phyloP scores from a whole-genome alignment of 2,329 filamentous ascomycete genomes.

The Ophiostoma novo-ulmi region DNA sequence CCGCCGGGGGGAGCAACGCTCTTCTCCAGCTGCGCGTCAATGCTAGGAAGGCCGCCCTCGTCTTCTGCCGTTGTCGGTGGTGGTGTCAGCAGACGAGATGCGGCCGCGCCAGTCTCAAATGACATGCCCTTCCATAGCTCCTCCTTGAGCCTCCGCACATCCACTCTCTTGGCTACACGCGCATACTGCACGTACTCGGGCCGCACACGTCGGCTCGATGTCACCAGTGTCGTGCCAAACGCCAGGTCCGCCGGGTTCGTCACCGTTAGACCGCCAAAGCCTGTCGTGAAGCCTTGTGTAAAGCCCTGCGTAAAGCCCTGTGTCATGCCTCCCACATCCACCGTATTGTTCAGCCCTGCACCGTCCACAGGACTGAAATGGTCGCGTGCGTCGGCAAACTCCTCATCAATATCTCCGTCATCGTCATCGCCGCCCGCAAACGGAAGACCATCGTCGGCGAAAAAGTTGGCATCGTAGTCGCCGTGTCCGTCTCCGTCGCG shows the following conservation, averaged over 20 bases:
- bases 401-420: slow-evolving; percentile 57
- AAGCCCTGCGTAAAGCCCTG: slow-evolving; percentile 31
- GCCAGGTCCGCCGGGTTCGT: slow-evolving; percentile 43
- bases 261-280: slow-evolving; percentile 43
- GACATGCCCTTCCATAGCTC: slow-evolving; percentile 65
- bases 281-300: slow-evolving; percentile 37
- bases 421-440: slow-evolving; percentile 60
- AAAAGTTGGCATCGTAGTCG: slow-evolving; percentile 96
- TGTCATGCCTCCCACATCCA: slow-evolving; percentile 42
- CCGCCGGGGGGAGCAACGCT: neutral
- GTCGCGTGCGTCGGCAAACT: slow-evolving; percentile 76
- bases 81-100: slow-evolving; percentile 27
- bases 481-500: slow-evolving; percentile 55
- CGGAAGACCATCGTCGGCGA: slow-evolving; percentile 77
- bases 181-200: slow-evolving; percentile 69
- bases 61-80: slow-evolving; percentile 22
- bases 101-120: slow-evolving; percentile 45
- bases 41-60: neutral
- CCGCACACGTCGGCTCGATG: slow-evolving; percentile 56
- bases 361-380: slow-evolving; percentile 65
- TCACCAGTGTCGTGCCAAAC: slow-evolving; percentile 64
- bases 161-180: slow-evolving; percentile 65
- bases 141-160: slow-evolving; percentile 63
- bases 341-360: slow-evolving; percentile 16
- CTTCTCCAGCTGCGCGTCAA: slow-evolving; percentile 25